A percentile compares a stretch with the other conserved stretches of the same genome.
Evolutionary conservation across 345 rosid genomes (phyloP).

Genomic region (Eucalyptus curtisii): DNA sequence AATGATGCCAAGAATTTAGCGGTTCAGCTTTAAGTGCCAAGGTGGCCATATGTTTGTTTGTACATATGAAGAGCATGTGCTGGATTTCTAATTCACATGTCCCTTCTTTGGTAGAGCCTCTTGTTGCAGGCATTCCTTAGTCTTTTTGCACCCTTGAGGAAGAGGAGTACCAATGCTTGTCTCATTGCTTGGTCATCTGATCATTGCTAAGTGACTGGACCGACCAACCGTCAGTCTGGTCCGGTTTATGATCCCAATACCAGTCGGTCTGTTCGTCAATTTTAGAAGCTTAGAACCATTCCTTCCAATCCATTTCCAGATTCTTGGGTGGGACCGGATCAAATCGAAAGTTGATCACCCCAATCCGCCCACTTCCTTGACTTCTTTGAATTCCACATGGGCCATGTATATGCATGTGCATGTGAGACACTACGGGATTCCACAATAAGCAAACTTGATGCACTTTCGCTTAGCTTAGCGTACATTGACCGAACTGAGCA

Average conservation of each 20-base stretch:
- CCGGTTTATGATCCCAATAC: too few relatives aligned
- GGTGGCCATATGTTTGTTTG: background rate
- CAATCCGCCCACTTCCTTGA: too few relatives aligned
- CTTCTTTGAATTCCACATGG: too few relatives aligned
- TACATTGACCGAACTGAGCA: background rate
- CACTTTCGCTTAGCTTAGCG: background rate
- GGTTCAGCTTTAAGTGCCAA: background rate
- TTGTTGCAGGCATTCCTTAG: slow-evolving; percentile 33
- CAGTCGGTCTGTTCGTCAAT: too few relatives aligned
- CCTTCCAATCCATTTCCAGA: too few relatives aligned
- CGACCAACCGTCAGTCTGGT: too few relatives aligned
- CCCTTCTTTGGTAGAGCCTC: background rate
- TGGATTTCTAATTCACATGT: background rate
- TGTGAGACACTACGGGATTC: background rate
- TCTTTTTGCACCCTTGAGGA: slow-evolving; percentile 30
- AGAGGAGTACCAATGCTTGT: slow-evolving; percentile 14
- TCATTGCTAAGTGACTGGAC: background rate
- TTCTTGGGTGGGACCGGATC: too few relatives aligned
- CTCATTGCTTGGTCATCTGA: background rate
- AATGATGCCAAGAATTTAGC: background rate
- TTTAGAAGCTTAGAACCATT: too few relatives aligned
- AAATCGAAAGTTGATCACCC: too few relatives aligned
- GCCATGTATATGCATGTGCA: background rate
- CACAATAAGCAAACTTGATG: background rate
- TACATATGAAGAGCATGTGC: background rate